Percentiles rank a stretch among this genome's conserved stretches.
Evolutionary conservation across 2,329 filamentous ascomycete species (phyloP).

Genomic region (Neoascochyta sp.): DNA sequence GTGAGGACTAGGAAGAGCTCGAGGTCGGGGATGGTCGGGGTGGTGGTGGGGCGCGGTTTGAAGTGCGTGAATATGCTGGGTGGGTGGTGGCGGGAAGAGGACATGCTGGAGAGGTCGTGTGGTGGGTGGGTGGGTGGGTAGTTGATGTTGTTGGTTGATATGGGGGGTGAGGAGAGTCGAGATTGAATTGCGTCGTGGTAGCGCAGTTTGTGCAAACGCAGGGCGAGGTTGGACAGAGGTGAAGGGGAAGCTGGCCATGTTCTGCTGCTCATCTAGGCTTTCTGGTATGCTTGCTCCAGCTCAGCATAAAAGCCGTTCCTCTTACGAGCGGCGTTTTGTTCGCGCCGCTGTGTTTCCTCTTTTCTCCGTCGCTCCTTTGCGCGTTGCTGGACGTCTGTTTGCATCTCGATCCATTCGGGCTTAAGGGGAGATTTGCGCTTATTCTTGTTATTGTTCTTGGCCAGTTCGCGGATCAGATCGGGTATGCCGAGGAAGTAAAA

Average conservation of each 20-base stretch:
- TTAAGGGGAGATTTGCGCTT: slow-evolving; percentile 2
- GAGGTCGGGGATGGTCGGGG: slow-evolving; percentile 2
- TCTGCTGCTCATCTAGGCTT: slow-evolving; percentile 1
- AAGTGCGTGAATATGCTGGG: not conserved
- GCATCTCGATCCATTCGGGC: slow-evolving; percentile 9
- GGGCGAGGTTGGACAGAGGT: not conserved
- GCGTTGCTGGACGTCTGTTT: slow-evolving; percentile 6
- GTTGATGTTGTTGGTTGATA: not conserved
- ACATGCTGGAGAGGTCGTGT: too few relatives aligned
- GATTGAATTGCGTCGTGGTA: not conserved
- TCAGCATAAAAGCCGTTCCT: slow-evolving; percentile 8
- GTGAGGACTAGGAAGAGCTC: slow-evolving; percentile 4
- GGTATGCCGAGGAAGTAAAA: slow-evolving; percentile 10
- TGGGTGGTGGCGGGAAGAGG: too few relatives aligned
- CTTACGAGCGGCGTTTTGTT: slow-evolving; percentile 6
- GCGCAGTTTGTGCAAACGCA: not conserved
- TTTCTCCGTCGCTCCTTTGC: slow-evolving; percentile 7
- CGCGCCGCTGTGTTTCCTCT: slow-evolving; percentile 7
- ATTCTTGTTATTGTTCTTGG: slow-evolving; percentile 4
- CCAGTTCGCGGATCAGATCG: slow-evolving; percentile 3
- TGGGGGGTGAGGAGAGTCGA: not conserved
- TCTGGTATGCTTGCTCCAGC: slow-evolving; percentile 5
- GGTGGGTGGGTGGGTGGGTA: not conserved
- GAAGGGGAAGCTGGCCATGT: not conserved
- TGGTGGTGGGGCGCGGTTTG: not conserved